A percentile compares a stretch with the other conserved stretches of the same genome.
These are phyloP conservation scores for Aspergillus cavernicola DNA, from an alignment of 495 filamentous ascomycete genomes.

Conservation along the genomic window DNA sequence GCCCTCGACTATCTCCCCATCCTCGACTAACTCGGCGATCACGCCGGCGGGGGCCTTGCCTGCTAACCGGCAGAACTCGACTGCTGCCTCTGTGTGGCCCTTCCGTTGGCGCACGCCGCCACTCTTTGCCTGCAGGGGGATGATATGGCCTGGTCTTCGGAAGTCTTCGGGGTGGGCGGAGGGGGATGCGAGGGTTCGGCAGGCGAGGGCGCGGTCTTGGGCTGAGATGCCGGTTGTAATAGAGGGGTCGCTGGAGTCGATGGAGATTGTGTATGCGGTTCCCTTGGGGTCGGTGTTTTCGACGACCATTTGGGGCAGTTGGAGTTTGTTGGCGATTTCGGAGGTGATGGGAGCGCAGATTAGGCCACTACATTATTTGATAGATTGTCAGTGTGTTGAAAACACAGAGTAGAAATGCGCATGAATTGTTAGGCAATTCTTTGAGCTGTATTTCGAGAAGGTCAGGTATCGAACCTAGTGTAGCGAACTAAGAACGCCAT, in stretches of 20 bases:
- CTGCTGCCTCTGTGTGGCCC: slow-evolving; percentile 90
- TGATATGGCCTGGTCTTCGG: slow-evolving; percentile 83
- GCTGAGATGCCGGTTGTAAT: slow-evolving; percentile 90
- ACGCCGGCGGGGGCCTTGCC: slow-evolving; percentile 73
- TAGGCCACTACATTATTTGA: slow-evolving; percentile 56
- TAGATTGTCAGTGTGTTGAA: background rate
- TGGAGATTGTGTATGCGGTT: slow-evolving; percentile 86
- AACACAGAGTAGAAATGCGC: background rate
- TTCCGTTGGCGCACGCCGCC: slow-evolving; percentile 75
- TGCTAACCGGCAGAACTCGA: slow-evolving; percentile 79
- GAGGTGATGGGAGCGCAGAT: slow-evolving; percentile 83
- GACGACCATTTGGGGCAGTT: slow-evolving; percentile 85
- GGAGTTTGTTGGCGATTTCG: slow-evolving; percentile 59
- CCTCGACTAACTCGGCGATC: slow-evolving; percentile 83
- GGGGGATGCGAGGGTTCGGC: slow-evolving; percentile 71
- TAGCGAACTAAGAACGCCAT: slow-evolving; percentile 94
- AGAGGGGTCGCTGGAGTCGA: slow-evolving; percentile 68
- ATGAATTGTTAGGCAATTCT: background rate
- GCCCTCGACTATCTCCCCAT: slow-evolving; percentile 63
- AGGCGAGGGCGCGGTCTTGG: slow-evolving; percentile 79
- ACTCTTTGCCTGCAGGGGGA: slow-evolving; percentile 74
- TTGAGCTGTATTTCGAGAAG: no score
- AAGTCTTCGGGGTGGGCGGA: slow-evolving; percentile 55
- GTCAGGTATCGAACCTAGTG: slow-evolving; percentile 49
- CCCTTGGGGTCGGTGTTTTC: slow-evolving; percentile 79